These are phyloP conservation scores for Diospyros kaki DNA, from an alignment of 148 eudicot genomes.

Conservation along the genomic window DNA sequence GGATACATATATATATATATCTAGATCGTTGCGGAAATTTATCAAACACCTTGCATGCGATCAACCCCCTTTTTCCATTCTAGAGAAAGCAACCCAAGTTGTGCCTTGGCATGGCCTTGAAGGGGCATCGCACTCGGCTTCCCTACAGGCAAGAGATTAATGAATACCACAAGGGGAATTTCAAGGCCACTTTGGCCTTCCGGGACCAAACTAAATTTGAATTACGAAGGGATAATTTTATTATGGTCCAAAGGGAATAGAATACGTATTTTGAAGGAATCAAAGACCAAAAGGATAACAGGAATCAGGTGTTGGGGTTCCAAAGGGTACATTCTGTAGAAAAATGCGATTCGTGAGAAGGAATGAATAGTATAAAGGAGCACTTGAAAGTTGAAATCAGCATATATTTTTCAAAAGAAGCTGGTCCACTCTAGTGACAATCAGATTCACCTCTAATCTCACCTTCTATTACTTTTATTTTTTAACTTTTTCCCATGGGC, in stretches of 20 bases:
- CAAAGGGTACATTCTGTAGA: neutral
- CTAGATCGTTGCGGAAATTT: neutral
- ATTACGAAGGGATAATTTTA: no score
- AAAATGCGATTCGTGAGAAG: neutral
- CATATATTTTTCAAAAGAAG: slow-evolving; percentile 1
- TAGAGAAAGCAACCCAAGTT: neutral
- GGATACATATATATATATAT: no score
- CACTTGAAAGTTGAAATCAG: neutral
- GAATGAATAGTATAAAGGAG: neutral
- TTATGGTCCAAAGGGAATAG: no score
- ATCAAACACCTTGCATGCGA: slow-evolving; percentile 1
- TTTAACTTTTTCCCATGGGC: neutral
- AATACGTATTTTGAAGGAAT: neutral
- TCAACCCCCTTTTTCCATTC: no score
- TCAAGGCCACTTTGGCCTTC: no score
- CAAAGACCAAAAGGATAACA: neutral
- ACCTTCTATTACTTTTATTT: no score
- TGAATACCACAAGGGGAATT: no score
- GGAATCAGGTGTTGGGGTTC: neutral
- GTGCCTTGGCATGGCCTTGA: neutral
- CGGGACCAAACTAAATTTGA: no score
- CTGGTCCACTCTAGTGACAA: neutral
- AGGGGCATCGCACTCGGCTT: neutral
- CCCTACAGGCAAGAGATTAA: no score
- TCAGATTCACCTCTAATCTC: neutral